Percentiles rank a stretch among this genome's conserved stretches.
These are phyloP conservation scores for Cytidiella melzeri DNA, from an alignment of 768 basidiomycete species.

Conservation along the genomic window DNA sequence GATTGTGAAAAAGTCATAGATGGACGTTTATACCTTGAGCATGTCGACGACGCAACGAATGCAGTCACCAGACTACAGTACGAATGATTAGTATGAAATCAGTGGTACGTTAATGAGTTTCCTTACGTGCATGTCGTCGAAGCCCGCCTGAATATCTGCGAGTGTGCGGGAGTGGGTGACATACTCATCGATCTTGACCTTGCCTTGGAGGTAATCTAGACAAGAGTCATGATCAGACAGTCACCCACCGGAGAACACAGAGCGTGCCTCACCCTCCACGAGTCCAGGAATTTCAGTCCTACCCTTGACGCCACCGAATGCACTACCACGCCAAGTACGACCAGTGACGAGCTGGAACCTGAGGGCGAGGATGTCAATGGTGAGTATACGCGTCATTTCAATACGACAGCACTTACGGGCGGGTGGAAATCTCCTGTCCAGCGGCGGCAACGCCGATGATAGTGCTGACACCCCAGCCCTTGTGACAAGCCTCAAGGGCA, in stretches of 20 bases:
- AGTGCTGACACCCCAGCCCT: conserved; percentile 97
- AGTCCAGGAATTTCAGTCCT: conserved; percentile 92
- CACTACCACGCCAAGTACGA: conserved; percentile 89
- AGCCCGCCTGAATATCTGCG: conserved; percentile 77
- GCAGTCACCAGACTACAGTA: conserved; percentile 66
- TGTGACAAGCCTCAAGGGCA: conserved; percentile 98
- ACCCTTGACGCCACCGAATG: conserved; percentile 98
- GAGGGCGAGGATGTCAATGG: too few species aligned
- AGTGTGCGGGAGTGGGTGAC: conserved; percentile 81
- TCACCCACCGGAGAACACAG: neutral
- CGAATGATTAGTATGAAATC: too few species aligned
- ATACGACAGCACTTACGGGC: conserved; percentile 25
- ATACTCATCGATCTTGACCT: conserved; percentile 91
- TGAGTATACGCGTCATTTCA: too few species aligned
- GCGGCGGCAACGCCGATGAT: conserved; percentile 97
- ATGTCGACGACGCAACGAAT: conserved; percentile 96
- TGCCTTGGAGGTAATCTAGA: conserved; percentile 74
- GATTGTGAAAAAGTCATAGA: too few species aligned
- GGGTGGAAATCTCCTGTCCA: conserved; percentile 64
- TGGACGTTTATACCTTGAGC: conserved; percentile 25
- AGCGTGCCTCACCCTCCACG: conserved; percentile 65
- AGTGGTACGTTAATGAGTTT: too few species aligned
- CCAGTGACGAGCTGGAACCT: conserved; percentile 65
- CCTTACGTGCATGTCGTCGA: conserved; percentile 96
- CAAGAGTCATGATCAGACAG: neutral